These are phyloP conservation scores for Parachaetomium inaequale DNA, from an alignment of 495 filamentous ascomycete species.

Conservation along the genomic window DNA sequence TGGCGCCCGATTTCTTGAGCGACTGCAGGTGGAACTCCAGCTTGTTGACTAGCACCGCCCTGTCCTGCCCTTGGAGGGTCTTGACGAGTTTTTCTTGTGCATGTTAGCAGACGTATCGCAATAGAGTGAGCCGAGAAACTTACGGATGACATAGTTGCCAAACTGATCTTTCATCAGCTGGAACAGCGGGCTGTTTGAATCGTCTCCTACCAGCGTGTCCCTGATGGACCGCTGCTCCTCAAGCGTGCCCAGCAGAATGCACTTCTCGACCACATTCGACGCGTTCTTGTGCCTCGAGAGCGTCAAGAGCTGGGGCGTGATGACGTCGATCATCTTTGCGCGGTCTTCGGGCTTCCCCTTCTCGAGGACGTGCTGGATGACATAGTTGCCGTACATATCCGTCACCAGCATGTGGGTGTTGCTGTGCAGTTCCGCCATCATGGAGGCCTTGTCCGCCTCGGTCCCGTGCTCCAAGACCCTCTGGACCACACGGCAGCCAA, in stretches of 20 bases:
- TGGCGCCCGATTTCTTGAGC: slow-evolving; percentile 64
- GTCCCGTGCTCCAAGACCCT: slow-evolving; percentile 85
- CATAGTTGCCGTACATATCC: slow-evolving; percentile 95
- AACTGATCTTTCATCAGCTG: slow-evolving; percentile 85
- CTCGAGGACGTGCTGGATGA: slow-evolving; percentile 89
- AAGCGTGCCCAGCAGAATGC: slow-evolving; percentile 68
- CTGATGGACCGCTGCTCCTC: slow-evolving; percentile 72
- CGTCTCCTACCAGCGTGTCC: slow-evolving; percentile 58
- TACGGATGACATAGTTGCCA: slow-evolving; percentile 97
- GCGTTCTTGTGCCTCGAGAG: slow-evolving; percentile 95
- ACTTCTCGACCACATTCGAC: slow-evolving; percentile 96
- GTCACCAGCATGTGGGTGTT: slow-evolving; percentile 70
- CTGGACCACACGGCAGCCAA: slow-evolving; percentile 92
- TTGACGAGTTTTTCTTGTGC: slow-evolving; percentile 46
- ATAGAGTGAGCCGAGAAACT: slow-evolving; percentile 37
- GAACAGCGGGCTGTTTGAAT: slow-evolving; percentile 64
- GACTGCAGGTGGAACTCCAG: slow-evolving; percentile 70
- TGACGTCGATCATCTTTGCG: slow-evolving; percentile 64
- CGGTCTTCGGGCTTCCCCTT: slow-evolving; percentile 76
- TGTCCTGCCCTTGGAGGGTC: slow-evolving; percentile 58
- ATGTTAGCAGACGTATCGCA: slow-evolving; percentile 33
- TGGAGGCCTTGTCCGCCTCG: slow-evolving; percentile 60
- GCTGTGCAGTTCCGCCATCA: slow-evolving; percentile 75
- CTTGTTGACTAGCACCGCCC: slow-evolving; percentile 61
- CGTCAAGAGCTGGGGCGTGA: slow-evolving; percentile 66